Percentiles rank a stretch among this genome's conserved stretches.
phyloP scores from a whole-genome alignment of 441 rosid genomes.

The Euphorbia corollata region DNA sequence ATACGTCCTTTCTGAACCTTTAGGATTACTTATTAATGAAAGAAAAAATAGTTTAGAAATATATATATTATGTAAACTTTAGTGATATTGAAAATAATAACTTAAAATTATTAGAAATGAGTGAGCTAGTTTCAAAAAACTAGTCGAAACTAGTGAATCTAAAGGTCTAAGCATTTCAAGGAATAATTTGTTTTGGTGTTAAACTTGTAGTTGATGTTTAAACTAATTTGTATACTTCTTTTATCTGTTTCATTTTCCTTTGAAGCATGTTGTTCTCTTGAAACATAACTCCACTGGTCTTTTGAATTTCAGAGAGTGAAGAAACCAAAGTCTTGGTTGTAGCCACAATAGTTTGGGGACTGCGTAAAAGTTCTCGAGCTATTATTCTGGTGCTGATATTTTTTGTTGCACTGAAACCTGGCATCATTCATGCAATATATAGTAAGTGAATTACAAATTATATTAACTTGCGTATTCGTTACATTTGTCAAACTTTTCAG shows the following conservation, averaged over 20 bases:
- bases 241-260: not conserved
- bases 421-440: slow-evolving; percentile 85
- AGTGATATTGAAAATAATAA: too few species aligned
- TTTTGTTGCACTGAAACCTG: slow-evolving; percentile 88
- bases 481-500: not conserved
- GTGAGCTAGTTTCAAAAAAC: too few species aligned
- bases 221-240: not conserved
- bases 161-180: too few species aligned
- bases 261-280: not conserved
- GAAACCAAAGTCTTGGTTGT: slow-evolving; percentile 83
- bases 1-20: not conserved
- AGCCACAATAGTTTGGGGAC: slow-evolving; percentile 94
- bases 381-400: slow-evolving; percentile 75
- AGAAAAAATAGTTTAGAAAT: too few species aligned
- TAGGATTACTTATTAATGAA: not conserved
- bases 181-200: too few species aligned
- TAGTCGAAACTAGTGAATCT: too few species aligned
- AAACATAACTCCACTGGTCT: slow-evolving; percentile 7
- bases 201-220: not conserved
- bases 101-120: too few species aligned
- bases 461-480: not conserved
- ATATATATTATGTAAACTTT: too few species aligned
- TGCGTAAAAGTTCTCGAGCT: slow-evolving; percentile 82
- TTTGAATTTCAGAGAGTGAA: slow-evolving; percentile 38
- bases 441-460: slow-evolving; percentile 40